Percentiles rank a stretch among this genome's conserved stretches.
phyloP scores from a whole-genome alignment of 129 eudicot genomes.

The Pittosporum tobira region DNA sequence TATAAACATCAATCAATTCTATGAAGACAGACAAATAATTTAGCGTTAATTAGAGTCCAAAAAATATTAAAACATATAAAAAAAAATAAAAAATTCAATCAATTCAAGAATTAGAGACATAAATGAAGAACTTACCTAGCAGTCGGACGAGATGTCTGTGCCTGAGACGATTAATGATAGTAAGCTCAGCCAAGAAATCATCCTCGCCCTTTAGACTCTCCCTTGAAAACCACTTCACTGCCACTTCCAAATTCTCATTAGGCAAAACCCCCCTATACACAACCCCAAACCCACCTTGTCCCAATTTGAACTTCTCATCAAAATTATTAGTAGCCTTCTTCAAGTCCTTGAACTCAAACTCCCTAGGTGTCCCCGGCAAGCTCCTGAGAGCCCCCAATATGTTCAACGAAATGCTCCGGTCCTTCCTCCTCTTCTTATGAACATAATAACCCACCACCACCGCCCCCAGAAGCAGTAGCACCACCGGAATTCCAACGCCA shows the following conservation, averaged over 20 bases:
- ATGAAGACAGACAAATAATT: neutral
- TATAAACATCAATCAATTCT: neutral
- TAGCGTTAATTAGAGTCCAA: neutral
- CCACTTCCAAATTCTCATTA: constrained; percentile 55
- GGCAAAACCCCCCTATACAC: constrained; percentile 59
- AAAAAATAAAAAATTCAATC: neutral
- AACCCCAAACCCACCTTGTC: constrained; percentile 85
- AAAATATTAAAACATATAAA: neutral
- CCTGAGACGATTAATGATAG: constrained; percentile 82
- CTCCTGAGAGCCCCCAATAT: constrained; percentile 52
- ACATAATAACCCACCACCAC: constrained; percentile 18
- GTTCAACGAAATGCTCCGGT: constrained; percentile 29
- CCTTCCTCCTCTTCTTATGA: constrained; percentile 16
- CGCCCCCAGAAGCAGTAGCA: constrained; percentile 22
- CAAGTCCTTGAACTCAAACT: constrained; percentile 56
- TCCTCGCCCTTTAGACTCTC: constrained; percentile 71
- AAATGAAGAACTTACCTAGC: constrained; percentile 41
- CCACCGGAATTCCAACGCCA: constrained; percentile 41
- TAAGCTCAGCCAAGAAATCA: constrained; percentile 90
- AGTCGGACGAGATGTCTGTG: constrained; percentile 81
- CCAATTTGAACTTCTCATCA: constrained; percentile 66
- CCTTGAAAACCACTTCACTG: constrained; percentile 73
- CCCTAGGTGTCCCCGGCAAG: constrained; percentile 75
- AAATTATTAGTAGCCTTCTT: constrained; percentile 78
- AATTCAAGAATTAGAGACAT: neutral